Conservation (phyloP, 257 asterid species). For the Verbena officinalis region DNA sequence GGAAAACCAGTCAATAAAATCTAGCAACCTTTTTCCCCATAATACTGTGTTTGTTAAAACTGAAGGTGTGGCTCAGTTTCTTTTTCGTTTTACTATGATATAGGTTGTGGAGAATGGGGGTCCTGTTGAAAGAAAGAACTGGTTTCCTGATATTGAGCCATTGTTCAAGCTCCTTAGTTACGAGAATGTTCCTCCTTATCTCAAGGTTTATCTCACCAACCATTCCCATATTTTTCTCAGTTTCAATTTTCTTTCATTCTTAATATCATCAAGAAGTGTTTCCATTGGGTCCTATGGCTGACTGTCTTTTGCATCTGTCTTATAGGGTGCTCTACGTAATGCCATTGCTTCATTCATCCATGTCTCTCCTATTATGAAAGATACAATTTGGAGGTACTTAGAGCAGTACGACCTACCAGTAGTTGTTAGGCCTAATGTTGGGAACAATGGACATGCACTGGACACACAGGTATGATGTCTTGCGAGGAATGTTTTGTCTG, state of each 20-base stretch:
- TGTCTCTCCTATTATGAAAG: slow-evolving; percentile 82
- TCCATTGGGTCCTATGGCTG: slow-evolving; percentile 28
- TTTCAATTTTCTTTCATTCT: slow-evolving; percentile 21
- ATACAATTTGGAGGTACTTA: slow-evolving; percentile 84
- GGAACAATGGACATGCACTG: slow-evolving; percentile 54
- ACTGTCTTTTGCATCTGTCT: slow-evolving; percentile 25
- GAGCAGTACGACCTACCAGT: slow-evolving; percentile 98
- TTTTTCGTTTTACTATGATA: slow-evolving; percentile 23
- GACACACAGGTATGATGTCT: slow-evolving; percentile 70
- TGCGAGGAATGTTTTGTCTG: slow-evolving; percentile 17
- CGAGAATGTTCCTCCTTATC: slow-evolving; percentile 98
- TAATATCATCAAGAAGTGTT: slow-evolving; percentile 9
- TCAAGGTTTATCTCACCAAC: slow-evolving; percentile 61
- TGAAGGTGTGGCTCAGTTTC: slow-evolving; percentile 9
- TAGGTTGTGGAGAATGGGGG: slow-evolving; percentile 89
- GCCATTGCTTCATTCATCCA: slow-evolving; percentile 79
- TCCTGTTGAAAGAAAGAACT: slow-evolving; percentile 78
- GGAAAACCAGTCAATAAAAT: slow-evolving; percentile 13
- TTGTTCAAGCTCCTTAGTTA: slow-evolving; percentile 94
- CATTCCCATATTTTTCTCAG: slow-evolving; percentile 13
- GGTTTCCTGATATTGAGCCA: slow-evolving; percentile 97
- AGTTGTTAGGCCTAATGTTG: slow-evolving; percentile 73
- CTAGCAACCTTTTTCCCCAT: not conserved
- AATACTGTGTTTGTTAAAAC: slow-evolving; percentile 7
- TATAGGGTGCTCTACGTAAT: slow-evolving; percentile 86